A percentile compares a stretch with the other conserved stretches of the same genome.
phyloP scores from a whole-genome alignment of 2,329 filamentous ascomycete species.

The Cryoendolithus antarcticus region DNA sequence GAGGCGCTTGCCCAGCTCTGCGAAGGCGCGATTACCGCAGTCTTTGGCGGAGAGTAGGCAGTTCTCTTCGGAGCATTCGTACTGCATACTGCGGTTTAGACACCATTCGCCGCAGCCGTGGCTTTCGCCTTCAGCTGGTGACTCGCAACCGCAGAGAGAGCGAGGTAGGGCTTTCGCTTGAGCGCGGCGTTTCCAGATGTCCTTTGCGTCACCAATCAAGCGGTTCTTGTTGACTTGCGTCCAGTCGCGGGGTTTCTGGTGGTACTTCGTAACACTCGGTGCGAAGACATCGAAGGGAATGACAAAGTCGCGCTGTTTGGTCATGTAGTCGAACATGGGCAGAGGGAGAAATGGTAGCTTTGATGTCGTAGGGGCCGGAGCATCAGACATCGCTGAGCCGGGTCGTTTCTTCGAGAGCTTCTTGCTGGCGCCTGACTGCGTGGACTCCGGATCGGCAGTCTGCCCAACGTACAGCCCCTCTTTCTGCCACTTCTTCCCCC shows the following conservation, averaged over 20 bases:
- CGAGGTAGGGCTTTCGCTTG: slow-evolving; percentile 9
- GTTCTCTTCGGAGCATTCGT: slow-evolving; percentile 86
- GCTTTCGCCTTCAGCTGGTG: slow-evolving; percentile 20
- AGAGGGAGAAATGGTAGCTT: slow-evolving; percentile 7
- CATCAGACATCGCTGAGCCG: slow-evolving; percentile 3
- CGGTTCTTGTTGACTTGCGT: slow-evolving; percentile 85
- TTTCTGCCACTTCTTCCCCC: slow-evolving; percentile 62
- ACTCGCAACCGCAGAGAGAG: slow-evolving; percentile 55
- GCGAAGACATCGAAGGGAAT: slow-evolving; percentile 84
- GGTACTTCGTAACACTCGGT: slow-evolving; percentile 58
- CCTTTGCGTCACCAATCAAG: slow-evolving; percentile 43
- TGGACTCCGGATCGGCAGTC: slow-evolving; percentile 35
- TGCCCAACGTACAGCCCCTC: slow-evolving; percentile 86
- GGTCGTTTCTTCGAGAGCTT: slow-evolving; percentile 30
- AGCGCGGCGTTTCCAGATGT: slow-evolving; percentile 19
- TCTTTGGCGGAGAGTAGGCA: slow-evolving; percentile 63
- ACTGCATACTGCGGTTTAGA: slow-evolving; percentile 92
- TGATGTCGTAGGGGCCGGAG: background rate
- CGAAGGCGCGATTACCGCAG: slow-evolving; percentile 83
- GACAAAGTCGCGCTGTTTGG: slow-evolving; percentile 60
- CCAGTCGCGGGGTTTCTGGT: slow-evolving; percentile 90
- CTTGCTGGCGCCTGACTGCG: slow-evolving; percentile 30
- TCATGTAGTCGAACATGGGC: slow-evolving; percentile 35
- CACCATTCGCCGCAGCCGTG: slow-evolving; percentile 80
- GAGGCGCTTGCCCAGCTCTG: slow-evolving; percentile 60